A percentile compares a stretch with the other conserved stretches of the same genome.
These are phyloP conservation scores for Petrea volubilis DNA, from an alignment of 257 asterid species.

Conservation along the genomic window DNA sequence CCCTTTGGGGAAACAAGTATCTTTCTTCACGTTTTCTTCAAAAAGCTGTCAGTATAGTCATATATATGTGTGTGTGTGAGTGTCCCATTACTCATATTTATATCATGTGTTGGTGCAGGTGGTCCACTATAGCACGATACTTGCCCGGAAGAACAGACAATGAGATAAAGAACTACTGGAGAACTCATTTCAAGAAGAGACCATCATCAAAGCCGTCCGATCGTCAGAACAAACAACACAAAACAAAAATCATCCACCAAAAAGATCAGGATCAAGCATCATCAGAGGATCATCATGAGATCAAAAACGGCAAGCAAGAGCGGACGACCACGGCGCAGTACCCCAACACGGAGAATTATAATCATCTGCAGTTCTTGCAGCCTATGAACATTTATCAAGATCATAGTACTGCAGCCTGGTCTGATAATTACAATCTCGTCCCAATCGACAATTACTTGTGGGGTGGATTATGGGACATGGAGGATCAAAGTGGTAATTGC, in stretches of 20 bases:
- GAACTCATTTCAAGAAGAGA: constrained; percentile 49
- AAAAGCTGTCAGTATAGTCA: too few relatives aligned
- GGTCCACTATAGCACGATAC: constrained; percentile 55
- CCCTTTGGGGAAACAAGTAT: constrained; percentile 62
- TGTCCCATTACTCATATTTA: neutral
- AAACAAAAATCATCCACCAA: constrained; percentile 19
- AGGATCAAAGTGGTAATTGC: constrained; percentile 34
- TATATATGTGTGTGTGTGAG: too few relatives aligned
- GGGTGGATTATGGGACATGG: constrained; percentile 58
- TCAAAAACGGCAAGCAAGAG: neutral
- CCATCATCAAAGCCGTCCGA: neutral
- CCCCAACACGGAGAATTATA: constrained; percentile 2
- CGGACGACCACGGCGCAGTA: neutral
- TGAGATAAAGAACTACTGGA: constrained; percentile 56
- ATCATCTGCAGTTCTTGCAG: neutral
- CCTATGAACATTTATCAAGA: constrained; percentile 16
- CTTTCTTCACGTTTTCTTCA: too few relatives aligned
- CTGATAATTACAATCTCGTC: constrained; percentile 22
- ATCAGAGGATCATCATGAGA: neutral
- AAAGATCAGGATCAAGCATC: constrained; percentile 3
- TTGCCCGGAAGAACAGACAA: constrained; percentile 59
- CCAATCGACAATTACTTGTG: constrained; percentile 38
- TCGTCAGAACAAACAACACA: neutral
- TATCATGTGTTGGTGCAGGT: constrained; percentile 18
- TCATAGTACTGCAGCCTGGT: constrained; percentile 15